Percentiles rank a stretch among this genome's conserved stretches.
phyloP scores from a whole-genome alignment of 2,329 filamentous ascomycete species.

The Chaetothyriales sp. region DNA sequence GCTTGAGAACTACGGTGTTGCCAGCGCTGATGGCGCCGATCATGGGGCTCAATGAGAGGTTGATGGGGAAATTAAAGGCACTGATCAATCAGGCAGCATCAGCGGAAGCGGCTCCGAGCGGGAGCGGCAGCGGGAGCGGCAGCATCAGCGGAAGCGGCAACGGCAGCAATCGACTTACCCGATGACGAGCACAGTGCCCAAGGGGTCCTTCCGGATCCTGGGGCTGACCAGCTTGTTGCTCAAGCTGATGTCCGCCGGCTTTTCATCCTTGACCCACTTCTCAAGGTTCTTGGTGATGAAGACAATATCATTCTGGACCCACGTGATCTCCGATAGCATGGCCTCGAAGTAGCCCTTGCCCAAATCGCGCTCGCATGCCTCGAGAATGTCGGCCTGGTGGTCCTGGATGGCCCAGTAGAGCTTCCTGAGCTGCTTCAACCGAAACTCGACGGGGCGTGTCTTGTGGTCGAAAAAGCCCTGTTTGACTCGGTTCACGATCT shows the following conservation, averaged over 20 bases:
- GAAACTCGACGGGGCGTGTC: constrained; percentile 70
- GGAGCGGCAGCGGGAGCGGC: too few relatives aligned
- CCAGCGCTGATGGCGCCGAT: constrained; percentile 86
- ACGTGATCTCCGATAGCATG: constrained; percentile 59
- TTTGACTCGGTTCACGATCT: constrained; percentile 47
- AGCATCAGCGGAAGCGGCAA: too few relatives aligned
- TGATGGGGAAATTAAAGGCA: constrained; percentile 86
- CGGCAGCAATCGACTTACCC: constrained; percentile 37
- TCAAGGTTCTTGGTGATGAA: constrained; percentile 65
- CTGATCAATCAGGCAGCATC: too few relatives aligned
- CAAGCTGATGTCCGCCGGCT: constrained; percentile 54
- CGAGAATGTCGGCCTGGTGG: constrained; percentile 56
- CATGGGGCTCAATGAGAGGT: constrained; percentile 63
- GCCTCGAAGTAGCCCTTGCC: constrained; percentile 66
- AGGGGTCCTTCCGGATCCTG: constrained; percentile 70
- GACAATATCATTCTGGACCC: constrained; percentile 68
- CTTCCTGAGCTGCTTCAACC: constrained; percentile 75
- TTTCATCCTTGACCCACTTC: constrained; percentile 73
- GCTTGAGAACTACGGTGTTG: constrained; percentile 81
- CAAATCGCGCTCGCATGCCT: constrained; percentile 65
- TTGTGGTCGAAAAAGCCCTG: constrained; percentile 63
- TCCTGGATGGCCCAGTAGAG: constrained; percentile 88
- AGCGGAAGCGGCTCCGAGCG: too few relatives aligned
- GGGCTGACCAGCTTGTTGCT: constrained; percentile 57
- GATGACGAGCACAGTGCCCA: constrained; percentile 73